Base-by-base conservation (phyloP, 202 grass and related monocot genomes). In the Setaria italica region DNA sequence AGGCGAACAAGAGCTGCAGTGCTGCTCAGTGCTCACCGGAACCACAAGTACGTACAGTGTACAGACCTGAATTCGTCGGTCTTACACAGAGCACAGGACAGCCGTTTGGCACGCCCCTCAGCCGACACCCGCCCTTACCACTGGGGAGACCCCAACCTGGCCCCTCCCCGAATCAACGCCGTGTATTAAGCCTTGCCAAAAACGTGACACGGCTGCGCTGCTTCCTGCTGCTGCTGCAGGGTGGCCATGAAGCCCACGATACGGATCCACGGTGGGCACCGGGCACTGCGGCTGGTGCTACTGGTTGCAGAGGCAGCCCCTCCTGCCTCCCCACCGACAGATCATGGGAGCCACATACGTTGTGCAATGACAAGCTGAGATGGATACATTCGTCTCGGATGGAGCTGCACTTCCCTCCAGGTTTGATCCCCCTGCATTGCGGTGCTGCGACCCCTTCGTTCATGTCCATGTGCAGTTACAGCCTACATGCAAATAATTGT, bases 301-400 rank as follows among this genome's bases (percentile, higher is more conserved):
- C 29, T 72, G 21, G 60, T 37, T 20, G 15, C 16, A 50, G 33
- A 16, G 42, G 76, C 11, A 15, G 60, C 32, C 59, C 12, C 42
- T 72, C 41, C 45, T 73, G 67, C 72, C 84, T 54, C 55, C 68
- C 76, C 53, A 56, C 84, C 84, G 77, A 80, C 84, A 71, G 7
- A 50, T 69, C 35, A 77, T 50, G 39, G 41, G 42, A 45, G 10
- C 29, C 42, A 62, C 56, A 62, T 39, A 32, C 37, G 34, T 29
- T 50, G 42, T 39, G 47, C 46, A 48, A 20, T 20, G 7, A 21
- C 3, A 20, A 48, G 1, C 58, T 48, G 8, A 33, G 15, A 25
- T 45, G 59, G 17, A 47, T 63, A 2, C 7, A 41, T 19, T 43
- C 37, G 1, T 69, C 66, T 69, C 20, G 35, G 34, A 67, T 41